Evolutionary conservation across 148 eudicot genomes (phyloP).

Genomic region (Heliosperma pusillum): DNA sequence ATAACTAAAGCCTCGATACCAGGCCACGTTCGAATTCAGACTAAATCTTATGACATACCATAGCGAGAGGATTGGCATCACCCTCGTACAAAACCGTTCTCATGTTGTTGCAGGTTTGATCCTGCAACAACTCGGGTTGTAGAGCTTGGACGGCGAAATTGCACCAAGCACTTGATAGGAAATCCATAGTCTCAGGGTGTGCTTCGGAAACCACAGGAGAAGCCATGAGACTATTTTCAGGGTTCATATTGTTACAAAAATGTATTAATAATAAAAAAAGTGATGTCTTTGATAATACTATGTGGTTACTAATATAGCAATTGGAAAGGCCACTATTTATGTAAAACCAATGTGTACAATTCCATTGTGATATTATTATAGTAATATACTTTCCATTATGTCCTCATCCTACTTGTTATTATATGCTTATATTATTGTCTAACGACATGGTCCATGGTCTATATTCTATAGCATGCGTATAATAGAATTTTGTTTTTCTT

Average conservation of each 20-base stretch:
- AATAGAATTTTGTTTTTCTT: neutral
- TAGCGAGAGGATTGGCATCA: slow-evolving; percentile 28
- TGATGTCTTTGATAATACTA: slow-evolving; percentile 12
- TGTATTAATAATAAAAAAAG: neutral
- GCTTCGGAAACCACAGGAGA: slow-evolving; percentile 52
- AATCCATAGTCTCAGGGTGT: slow-evolving; percentile 92
- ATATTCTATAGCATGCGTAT: neutral
- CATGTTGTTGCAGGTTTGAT: slow-evolving; percentile 26
- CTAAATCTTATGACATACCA: slow-evolving; percentile 14
- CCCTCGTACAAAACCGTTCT: slow-evolving; percentile 30
- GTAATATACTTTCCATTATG: slow-evolving; percentile 22
- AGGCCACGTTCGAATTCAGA: neutral
- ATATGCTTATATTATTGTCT: slow-evolving; percentile 19
- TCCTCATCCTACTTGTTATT: slow-evolving; percentile 30
- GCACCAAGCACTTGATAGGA: slow-evolving; percentile 88
- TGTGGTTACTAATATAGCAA: slow-evolving; percentile 6
- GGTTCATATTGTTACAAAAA: slow-evolving; percentile 42
- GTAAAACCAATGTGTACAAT: slow-evolving; percentile 1
- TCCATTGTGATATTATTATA: neutral
- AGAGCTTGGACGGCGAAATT: slow-evolving; percentile 78
- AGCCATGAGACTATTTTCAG: slow-evolving; percentile 33
- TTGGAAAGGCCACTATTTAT: slow-evolving; percentile 10
- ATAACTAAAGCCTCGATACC: neutral
- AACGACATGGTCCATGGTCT: slow-evolving; percentile 25
- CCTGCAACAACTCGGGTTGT: slow-evolving; percentile 44